Conservation (phyloP, 1,284 basidiomycete genomes). For the Ganoderma lingzhi region DNA sequence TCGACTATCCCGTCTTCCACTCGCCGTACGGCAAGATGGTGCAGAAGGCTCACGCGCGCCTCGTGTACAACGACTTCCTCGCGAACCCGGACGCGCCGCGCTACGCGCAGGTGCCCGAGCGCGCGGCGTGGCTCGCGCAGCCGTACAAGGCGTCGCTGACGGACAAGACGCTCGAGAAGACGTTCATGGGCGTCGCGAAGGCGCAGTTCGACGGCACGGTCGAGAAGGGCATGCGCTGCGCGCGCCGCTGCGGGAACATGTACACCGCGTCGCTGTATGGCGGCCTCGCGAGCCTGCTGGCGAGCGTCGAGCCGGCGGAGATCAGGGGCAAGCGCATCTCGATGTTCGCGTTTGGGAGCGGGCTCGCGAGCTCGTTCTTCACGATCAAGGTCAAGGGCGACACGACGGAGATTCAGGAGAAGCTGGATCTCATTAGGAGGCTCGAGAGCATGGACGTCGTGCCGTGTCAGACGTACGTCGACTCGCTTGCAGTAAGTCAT, state of each 20-base stretch:
- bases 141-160: constrained; percentile 80
- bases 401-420: constrained; percentile 80
- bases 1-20: constrained; percentile 95
- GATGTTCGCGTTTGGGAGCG: constrained; percentile 95
- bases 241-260: constrained; percentile 95
- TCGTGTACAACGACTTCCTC: constrained; percentile 94
- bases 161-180: constrained; percentile 97
- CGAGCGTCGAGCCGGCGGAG: constrained; percentile 70
- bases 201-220: constrained; percentile 77
- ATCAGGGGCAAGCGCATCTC: constrained; percentile 85
- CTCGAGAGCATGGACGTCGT: constrained; percentile 91
- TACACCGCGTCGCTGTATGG: constrained; percentile 98
- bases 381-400: constrained; percentile 87
- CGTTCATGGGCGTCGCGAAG: constrained; percentile 83
- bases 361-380: constrained; percentile 93
- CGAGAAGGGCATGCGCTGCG: constrained; percentile 83
- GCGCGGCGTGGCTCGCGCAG: constrained; percentile 73
- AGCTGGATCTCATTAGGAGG: constrained; percentile 82
- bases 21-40: constrained; percentile 98
- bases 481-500: constrained; percentile 69
- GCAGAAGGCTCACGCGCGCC: constrained; percentile 95
- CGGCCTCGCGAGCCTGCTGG: constrained; percentile 86
- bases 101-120: constrained; percentile 79
- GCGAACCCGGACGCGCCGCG: constrained; percentile 76
- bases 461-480: constrained; percentile 87